Evolutionary conservation across 2,329 filamentous ascomycete species (phyloP).

Genomic region (Colletotrichum chrysophilum): DNA sequence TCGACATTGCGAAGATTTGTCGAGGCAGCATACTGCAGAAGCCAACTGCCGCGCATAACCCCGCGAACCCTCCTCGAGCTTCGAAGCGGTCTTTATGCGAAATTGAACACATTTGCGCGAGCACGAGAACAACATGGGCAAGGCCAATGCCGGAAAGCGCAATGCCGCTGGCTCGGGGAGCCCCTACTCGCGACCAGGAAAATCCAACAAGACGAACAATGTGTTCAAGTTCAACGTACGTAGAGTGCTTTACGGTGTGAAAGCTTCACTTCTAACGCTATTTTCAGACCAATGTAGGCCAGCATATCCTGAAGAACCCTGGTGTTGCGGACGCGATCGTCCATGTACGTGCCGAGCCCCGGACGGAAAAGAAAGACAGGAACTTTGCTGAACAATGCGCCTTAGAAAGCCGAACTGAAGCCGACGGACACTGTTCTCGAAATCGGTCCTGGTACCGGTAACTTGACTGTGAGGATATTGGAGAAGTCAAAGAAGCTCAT

Average conservation of each 20-base stretch:
- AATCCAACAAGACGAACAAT: conserved; percentile 60
- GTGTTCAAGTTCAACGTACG: conserved; percentile 91
- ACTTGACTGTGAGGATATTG: conserved; percentile 87
- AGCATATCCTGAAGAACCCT: conserved; percentile 92
- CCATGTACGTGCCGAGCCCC: conserved; percentile 28
- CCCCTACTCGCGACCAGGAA: conserved; percentile 18
- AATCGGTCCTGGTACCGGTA: conserved; percentile 89
- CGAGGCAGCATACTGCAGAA: neutral
- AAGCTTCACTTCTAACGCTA: neutral
- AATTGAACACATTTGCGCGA: neutral
- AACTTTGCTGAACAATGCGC: conserved; percentile 6
- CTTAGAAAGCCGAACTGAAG: conserved; percentile 87
- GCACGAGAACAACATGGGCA: conserved; percentile 50
- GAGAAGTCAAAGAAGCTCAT: conserved; percentile 83
- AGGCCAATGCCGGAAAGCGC: conserved; percentile 58
- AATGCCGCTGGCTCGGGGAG: conserved; percentile 41
- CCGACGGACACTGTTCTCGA: conserved; percentile 91
- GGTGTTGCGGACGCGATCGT: conserved; percentile 77
- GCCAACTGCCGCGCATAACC: neutral
- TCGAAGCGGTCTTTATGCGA: neutral
- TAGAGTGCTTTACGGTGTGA: conserved; percentile 64
- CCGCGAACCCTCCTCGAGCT: neutral
- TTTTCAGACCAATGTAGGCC: conserved; percentile 27
- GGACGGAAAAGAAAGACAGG: neutral
- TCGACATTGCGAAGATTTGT: conserved; percentile 8